A percentile compares a stretch with the other conserved stretches of the same genome.
Conservation (phyloP, 768 basidiomycete genomes). For the Phlebiopsis gigantea region DNA sequence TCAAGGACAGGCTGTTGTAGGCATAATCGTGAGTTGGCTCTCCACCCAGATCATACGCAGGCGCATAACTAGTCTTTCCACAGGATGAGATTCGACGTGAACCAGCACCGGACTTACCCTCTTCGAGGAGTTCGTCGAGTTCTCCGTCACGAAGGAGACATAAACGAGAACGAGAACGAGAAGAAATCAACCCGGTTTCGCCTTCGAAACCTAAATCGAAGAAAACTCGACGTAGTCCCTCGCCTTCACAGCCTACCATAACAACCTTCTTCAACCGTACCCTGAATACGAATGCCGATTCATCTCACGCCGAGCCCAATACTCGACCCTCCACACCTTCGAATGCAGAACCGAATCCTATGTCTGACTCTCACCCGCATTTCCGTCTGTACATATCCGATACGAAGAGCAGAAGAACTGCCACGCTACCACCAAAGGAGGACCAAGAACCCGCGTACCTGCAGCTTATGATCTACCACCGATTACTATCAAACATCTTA, state of each 20-base stretch:
- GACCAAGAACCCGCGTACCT: constrained; percentile 57
- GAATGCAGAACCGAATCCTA: no score
- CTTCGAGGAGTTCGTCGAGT: neutral
- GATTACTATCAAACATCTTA: constrained; percentile 52
- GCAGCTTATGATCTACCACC: constrained; percentile 76
- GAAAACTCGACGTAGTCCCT: constrained; percentile 20
- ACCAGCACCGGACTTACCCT: neutral
- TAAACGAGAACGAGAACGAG: constrained; percentile 7
- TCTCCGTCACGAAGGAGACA: constrained; percentile 2
- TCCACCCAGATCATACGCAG: no score
- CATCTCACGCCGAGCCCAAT: neutral
- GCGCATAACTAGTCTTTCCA: no score
- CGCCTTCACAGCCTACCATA: constrained; percentile 17
- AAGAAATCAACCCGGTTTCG: constrained; percentile 17
- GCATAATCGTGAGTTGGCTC: constrained; percentile 57
- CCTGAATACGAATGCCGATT: neutral
- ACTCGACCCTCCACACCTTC: neutral
- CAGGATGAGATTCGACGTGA: neutral
- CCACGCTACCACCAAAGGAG: constrained; percentile 47
- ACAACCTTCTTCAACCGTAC: constrained; percentile 18
- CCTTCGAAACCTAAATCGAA: constrained; percentile 24
- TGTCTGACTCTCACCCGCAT: no score
- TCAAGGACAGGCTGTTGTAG: constrained; percentile 57
- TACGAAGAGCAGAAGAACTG: constrained; percentile 59
- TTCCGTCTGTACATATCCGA: constrained; percentile 48